Conservation (phyloP, 139 green algal species). For the Diplosphaera chodatii region DNA sequence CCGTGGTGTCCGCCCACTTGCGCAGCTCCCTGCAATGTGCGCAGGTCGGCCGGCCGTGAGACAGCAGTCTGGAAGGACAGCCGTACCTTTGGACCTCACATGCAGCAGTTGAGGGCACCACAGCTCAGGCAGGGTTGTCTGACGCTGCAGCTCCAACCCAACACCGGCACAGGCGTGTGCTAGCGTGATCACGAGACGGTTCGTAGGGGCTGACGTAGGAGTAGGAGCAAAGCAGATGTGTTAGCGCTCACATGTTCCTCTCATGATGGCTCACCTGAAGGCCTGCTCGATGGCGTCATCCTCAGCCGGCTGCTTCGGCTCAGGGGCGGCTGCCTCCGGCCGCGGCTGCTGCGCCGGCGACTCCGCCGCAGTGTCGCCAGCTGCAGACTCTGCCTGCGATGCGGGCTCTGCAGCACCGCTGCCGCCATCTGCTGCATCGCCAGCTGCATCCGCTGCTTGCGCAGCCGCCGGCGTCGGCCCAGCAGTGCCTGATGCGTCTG, state of each 20-base stretch:
- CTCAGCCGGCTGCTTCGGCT: background rate
- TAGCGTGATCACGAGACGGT: too few relatives aligned
- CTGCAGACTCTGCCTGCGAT: background rate
- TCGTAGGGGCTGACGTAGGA: too few relatives aligned
- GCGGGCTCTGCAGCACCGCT: background rate
- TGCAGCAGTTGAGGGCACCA: too few relatives aligned
- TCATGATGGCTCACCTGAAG: background rate
- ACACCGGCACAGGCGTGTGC: too few relatives aligned
- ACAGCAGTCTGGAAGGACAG: too few relatives aligned
- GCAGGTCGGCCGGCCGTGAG: background rate
- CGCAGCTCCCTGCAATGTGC: constrained; percentile 29
- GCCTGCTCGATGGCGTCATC: background rate
- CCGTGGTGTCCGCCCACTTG: constrained; percentile 57
- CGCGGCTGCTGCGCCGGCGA: background rate
- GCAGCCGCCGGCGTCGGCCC: too few relatives aligned
- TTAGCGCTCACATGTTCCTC: too few relatives aligned
- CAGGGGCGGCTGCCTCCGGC: background rate
- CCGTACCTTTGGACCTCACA: too few relatives aligned
- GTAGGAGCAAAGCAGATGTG: too few relatives aligned
- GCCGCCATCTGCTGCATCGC: background rate
- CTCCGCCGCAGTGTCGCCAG: background rate
- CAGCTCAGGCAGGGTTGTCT: too few relatives aligned
- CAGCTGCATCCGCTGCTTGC: background rate
- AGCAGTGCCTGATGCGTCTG: too few relatives aligned
- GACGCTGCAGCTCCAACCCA: too few relatives aligned